Evolutionary conservation across 1,284 basidiomycete species (phyloP).

Genomic region (Microbotryomycetes sp.): DNA sequence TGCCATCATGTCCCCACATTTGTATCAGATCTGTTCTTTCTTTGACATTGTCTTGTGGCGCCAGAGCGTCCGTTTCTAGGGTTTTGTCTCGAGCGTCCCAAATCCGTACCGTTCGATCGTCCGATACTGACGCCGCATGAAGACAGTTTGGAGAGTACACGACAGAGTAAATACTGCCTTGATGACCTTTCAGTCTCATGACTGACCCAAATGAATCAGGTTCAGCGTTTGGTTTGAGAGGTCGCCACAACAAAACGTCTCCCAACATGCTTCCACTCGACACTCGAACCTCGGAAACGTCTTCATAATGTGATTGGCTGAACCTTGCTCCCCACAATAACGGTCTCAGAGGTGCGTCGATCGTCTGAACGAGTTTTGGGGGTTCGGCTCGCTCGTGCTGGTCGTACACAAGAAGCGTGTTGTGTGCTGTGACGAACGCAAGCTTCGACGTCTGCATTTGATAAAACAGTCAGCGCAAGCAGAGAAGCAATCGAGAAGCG

Average conservation of each 20-base stretch:
- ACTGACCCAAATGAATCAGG: too few species aligned
- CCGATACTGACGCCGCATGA: slow-evolving; percentile 11
- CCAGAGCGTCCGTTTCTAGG: neutral
- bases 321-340: slow-evolving; percentile 15
- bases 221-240: neutral
- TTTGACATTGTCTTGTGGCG: neutral
- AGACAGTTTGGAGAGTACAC: slow-evolving; percentile 1
- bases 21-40: neutral
- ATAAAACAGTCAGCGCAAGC: neutral
- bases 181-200: neutral
- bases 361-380: neutral
- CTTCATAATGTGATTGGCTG: slow-evolving; percentile 1
- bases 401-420: slow-evolving; percentile 4
- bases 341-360: slow-evolving; percentile 15
- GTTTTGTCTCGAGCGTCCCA: neutral
- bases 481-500: neutral
- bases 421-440: slow-evolving; percentile 5
- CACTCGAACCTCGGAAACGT: neutral
- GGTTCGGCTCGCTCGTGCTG: neutral
- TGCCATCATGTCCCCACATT: slow-evolving; percentile 23
- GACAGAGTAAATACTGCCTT: slow-evolving; percentile 21
- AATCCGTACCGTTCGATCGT: slow-evolving; percentile 23
- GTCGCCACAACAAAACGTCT: slow-evolving; percentile 17
- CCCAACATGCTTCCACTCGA: slow-evolving; percentile 17
- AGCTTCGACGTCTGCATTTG: neutral